Base-by-base conservation (phyloP, 768 basidiomycete species). In the Dacryopinax primogenitus region DNA sequence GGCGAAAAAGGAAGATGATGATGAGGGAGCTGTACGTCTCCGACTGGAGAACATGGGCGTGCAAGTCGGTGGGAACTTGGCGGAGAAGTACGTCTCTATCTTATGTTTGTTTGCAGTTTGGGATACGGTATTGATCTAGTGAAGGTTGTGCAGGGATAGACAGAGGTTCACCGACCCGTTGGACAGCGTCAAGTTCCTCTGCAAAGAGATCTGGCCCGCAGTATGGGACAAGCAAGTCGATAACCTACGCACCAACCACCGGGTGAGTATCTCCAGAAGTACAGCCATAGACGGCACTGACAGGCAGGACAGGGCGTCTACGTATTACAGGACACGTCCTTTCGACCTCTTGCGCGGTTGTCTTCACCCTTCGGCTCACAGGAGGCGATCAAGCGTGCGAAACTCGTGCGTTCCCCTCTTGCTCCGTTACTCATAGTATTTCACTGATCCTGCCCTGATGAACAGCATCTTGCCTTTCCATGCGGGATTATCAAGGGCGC, bases 221-320 rank as follows among this genome's bases (percentile, higher is more conserved):
- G 88, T 87, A 65, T 96, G 90, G 86, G 89, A 92, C 63, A 94
- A 94, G 72, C 94, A 95, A 73, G 90, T 96, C 1, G 93, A 96
- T 71, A 97, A 97, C 74, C 77, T 97, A 66, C 83, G 93, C 47
- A 97, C 93, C 16, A 97, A 97, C 73, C 94, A 95, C 74, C 80
- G 93, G 62, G 92, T 92, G 71, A 39, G 84, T 77, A n/a, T 23
- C 28, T 32, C 41, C 15, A 61, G 16, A 33, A 33, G 12, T 36
- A 21, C 45, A 7, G 44, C 45, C 32, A 36, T 33, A 26, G 9
- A 9, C 11, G 37, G 34, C 7, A 21, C 30, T 61, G 21, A 21
- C 30, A 18, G 16, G 47, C n/a, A n/a, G 34, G 36, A 15, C 62
- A 95, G 92, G 93, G 93, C 3, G 85, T 94, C 16, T 96, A 93